These are phyloP conservation scores for Breynia disticha DNA, from an alignment of 441 rosid genomes.

Conservation along the genomic window DNA sequence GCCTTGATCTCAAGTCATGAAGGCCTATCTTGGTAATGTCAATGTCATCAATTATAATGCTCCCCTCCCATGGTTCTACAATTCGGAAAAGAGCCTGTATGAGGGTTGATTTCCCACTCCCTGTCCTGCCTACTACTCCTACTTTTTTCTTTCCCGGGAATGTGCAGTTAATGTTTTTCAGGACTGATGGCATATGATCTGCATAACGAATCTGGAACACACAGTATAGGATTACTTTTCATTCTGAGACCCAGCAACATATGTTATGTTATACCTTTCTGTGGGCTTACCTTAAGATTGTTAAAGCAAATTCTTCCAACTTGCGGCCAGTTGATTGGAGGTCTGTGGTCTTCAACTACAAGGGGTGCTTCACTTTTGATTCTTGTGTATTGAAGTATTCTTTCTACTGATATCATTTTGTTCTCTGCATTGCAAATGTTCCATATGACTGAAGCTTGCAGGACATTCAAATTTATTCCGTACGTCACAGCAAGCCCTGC, in stretches of 20 bases:
- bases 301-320: slow-evolving; percentile 66
- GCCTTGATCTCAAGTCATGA: slow-evolving; percentile 77
- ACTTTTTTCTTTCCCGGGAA: slow-evolving; percentile 80
- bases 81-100: slow-evolving; percentile 88
- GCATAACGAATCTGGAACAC: slow-evolving; percentile 71
- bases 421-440: slow-evolving; percentile 90
- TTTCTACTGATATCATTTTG: slow-evolving; percentile 95
- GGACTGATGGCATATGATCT: slow-evolving; percentile 79
- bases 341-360: slow-evolving; percentile 49
- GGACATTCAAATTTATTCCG: slow-evolving; percentile 80
- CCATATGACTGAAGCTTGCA: slow-evolving; percentile 91
- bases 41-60: slow-evolving; percentile 63
- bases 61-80: slow-evolving; percentile 76
- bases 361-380: slow-evolving; percentile 72
- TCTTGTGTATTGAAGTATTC: slow-evolving; percentile 82
- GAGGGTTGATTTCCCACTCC: slow-evolving; percentile 90
- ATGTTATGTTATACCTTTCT: no score
- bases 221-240: background rate
- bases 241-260: no score
- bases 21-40: slow-evolving; percentile 83
- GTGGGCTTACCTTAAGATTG: slow-evolving; percentile 62
- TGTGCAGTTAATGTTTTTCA: slow-evolving; percentile 65
- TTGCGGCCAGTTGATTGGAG: slow-evolving; percentile 78
- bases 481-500: slow-evolving; percentile 97
- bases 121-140: slow-evolving; percentile 94